Percentiles rank a stretch among this genome's conserved stretches.
Evolutionary conservation across 345 rosid genomes (phyloP).

Genomic region (Aegle marmelos): DNA sequence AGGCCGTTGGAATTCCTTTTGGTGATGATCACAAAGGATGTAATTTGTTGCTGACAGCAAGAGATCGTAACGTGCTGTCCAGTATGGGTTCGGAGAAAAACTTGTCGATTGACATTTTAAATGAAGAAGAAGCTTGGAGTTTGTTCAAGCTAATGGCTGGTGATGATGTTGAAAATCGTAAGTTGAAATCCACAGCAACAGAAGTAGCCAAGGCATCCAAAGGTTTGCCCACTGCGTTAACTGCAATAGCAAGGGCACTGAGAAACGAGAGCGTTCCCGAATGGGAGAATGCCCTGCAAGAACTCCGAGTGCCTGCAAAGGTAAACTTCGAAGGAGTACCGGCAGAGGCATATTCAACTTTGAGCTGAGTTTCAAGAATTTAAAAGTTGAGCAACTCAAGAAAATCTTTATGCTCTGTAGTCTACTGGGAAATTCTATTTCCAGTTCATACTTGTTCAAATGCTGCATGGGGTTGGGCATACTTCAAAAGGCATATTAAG

Average conservation of each 20-base stretch:
- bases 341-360: background rate
- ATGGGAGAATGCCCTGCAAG: conserved; percentile 28
- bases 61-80: background rate
- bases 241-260: background rate
- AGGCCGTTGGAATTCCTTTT: too few species aligned
- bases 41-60: too few species aligned
- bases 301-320: background rate
- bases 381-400: conserved; percentile 21
- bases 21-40: too few species aligned
- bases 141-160: too few species aligned
- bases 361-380: conserved; percentile 16
- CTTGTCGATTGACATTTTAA: too few species aligned
- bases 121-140: too few species aligned
- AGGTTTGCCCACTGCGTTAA: too few species aligned
- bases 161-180: too few species aligned
- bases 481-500: background rate
- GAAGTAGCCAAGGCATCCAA: too few species aligned
- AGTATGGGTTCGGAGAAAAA: background rate
- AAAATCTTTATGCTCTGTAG: conserved; percentile 23
- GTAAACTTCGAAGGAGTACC: background rate
- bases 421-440: background rate
- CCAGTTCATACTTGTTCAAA: conserved; percentile 12
- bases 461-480: conserved; percentile 23
- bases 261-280: background rate
- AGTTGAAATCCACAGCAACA: too few species aligned